These are phyloP conservation scores for Pestalotiopsis fici DNA, from an alignment of 2,329 filamentous ascomycete species.

Conservation along the genomic window DNA sequence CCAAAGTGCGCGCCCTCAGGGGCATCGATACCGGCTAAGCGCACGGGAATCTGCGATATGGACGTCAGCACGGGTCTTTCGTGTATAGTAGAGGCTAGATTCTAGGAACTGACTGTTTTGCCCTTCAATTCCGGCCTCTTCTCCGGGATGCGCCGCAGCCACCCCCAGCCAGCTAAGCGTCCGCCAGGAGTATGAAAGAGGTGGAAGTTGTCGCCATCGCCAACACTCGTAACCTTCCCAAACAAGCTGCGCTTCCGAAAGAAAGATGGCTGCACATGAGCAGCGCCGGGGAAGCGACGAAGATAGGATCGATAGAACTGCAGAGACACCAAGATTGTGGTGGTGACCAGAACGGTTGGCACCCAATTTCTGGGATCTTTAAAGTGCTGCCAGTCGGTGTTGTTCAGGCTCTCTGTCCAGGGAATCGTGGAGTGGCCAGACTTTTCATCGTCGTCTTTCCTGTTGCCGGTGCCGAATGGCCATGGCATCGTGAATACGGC, in stretches of 20 bases:
- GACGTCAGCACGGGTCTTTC: background rate
- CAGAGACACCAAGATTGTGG: conserved; percentile 53
- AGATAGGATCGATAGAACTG: conserved; percentile 75
- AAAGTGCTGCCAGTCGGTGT: conserved; percentile 55
- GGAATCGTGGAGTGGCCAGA: conserved; percentile 34
- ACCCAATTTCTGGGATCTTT: conserved; percentile 55
- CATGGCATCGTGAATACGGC: conserved; percentile 30
- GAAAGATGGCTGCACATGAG: conserved; percentile 72
- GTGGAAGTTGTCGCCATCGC: conserved; percentile 95
- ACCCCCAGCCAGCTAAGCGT: conserved; percentile 85
- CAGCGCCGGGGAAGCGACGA: conserved; percentile 78
- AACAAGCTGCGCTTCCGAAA: conserved; percentile 78
- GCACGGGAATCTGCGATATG: conserved; percentile 71
- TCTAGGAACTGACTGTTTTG: conserved; percentile 66
- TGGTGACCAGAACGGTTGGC: conserved; percentile 54
- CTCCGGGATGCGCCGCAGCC: conserved; percentile 74
- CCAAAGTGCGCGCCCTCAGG: conserved; percentile 94
- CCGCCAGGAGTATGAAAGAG: conserved; percentile 96
- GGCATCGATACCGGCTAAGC: conserved; percentile 89
- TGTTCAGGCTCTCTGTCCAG: conserved; percentile 44
- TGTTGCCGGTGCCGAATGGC: conserved; percentile 24
- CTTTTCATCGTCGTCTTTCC: conserved; percentile 20
- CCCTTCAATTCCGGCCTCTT: conserved; percentile 70
- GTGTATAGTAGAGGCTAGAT: background rate
- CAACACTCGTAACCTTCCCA: conserved; percentile 88